Conservation (phyloP, 2,329 filamentous ascomycete genomes). For the Aspergillus sp. region DNA sequence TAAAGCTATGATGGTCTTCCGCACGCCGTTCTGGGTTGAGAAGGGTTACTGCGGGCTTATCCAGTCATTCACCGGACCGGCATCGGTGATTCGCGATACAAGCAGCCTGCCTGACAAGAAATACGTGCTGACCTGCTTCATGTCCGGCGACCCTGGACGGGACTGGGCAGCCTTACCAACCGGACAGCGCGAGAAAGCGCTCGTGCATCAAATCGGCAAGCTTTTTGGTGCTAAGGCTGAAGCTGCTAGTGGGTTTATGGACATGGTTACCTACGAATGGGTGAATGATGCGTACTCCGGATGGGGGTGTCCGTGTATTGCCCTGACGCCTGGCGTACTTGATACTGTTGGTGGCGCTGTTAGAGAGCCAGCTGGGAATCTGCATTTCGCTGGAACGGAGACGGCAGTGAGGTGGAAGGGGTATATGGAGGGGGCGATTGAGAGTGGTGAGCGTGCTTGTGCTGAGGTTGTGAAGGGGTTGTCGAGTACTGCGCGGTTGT, state of each 20-base stretch:
- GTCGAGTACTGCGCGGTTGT: background rate
- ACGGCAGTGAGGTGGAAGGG: conserved; percentile 55
- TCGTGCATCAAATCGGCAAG: conserved; percentile 16
- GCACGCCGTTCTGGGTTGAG: conserved; percentile 47
- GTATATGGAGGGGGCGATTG: conserved; percentile 60
- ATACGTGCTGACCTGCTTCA: conserved; percentile 43
- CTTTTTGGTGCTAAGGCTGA: conserved; percentile 8
- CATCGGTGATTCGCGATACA: conserved; percentile 49
- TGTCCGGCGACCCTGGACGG: conserved; percentile 37
- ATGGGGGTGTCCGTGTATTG: conserved; percentile 43
- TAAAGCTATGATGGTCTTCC: conserved; percentile 51
- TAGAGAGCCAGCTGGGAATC: conserved; percentile 36
- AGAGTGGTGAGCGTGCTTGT: conserved; percentile 51
- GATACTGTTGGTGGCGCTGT: conserved; percentile 30
- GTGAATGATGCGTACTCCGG: conserved; percentile 37
- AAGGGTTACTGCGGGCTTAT: conserved; percentile 48
- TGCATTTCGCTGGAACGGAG: conserved; percentile 59
- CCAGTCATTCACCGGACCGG: conserved; percentile 49
- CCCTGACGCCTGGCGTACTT: conserved; percentile 41
- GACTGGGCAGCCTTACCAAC: conserved; percentile 26
- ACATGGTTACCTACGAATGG: conserved; percentile 42
- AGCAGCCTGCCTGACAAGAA: conserved; percentile 24
- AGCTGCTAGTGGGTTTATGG: conserved; percentile 26
- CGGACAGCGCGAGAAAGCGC: conserved; percentile 1
- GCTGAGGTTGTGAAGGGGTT: conserved; percentile 41